These are phyloP conservation scores for Pachysandra terminalis DNA, from an alignment of 164 flowering plant species.

Conservation along the genomic window DNA sequence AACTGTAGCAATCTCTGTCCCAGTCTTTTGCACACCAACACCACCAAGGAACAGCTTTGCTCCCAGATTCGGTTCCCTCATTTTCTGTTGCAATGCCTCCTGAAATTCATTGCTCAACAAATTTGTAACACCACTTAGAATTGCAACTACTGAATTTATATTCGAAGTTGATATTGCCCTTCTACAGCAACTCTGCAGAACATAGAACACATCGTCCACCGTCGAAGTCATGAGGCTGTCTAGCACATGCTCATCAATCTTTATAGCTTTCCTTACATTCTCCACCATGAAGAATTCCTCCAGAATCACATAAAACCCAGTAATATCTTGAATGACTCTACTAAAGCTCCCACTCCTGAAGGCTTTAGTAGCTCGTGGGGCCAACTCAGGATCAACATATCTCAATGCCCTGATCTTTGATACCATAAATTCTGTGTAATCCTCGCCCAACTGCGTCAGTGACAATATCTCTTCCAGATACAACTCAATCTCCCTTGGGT, in stretches of 20 bases:
- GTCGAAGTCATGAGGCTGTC: constrained; percentile 92
- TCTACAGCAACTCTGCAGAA: constrained; percentile 83
- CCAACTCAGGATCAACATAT: too few species aligned
- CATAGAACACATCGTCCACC: constrained; percentile 98
- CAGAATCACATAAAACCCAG: constrained; percentile 83
- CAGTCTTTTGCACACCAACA: constrained; percentile 85
- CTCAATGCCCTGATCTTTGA: too few species aligned
- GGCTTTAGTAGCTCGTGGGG: constrained; percentile 75
- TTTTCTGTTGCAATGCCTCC: constrained; percentile 87
- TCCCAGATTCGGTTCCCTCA: constrained; percentile 79
- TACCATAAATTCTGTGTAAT: too few species aligned
- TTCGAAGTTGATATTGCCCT: too few species aligned
- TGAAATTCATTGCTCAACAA: too few species aligned
- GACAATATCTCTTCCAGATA: too few species aligned
- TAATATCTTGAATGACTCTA: constrained; percentile 84
- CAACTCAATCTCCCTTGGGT: too few species aligned
- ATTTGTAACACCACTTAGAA: constrained; percentile 65
- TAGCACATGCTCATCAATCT: too few species aligned
- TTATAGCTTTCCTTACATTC: too few species aligned
- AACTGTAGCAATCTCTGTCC: constrained; percentile 81
- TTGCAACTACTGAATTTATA: constrained; percentile 81
- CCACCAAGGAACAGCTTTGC: constrained; percentile 84
- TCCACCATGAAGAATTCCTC: constrained; percentile 97
- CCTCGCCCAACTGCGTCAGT: too few species aligned
- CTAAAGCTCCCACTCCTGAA: constrained; percentile 89